Conservation (phyloP, 306 rosid species). For the Cucumis sativus region DNA sequence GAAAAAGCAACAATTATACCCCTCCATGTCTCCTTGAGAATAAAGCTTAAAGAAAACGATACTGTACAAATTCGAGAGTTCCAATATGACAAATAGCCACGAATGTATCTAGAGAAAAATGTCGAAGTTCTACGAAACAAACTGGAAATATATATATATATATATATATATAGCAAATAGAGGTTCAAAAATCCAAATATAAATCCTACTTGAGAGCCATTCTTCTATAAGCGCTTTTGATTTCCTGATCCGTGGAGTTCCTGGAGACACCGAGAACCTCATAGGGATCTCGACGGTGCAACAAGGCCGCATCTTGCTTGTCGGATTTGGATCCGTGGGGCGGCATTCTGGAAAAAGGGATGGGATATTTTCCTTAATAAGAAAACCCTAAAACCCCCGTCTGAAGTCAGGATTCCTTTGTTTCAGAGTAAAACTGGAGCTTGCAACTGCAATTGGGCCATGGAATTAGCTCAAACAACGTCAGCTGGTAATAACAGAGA, state of each 20-base stretch:
- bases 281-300: conserved; percentile 82
- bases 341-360: conserved; percentile 43
- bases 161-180: not conserved
- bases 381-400: conserved; percentile 38
- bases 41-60: not conserved
- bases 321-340: conserved; percentile 66
- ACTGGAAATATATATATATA: not conserved
- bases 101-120: not conserved
- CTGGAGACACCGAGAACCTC: conserved; percentile 89
- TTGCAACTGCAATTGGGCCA: conserved; percentile 1
- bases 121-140: not conserved
- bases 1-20: not conserved
- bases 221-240: conserved; percentile 80
- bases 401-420: not conserved
- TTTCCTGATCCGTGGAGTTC: conserved; percentile 87
- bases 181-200: not conserved
- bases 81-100: not conserved
- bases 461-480: not conserved
- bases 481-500: not conserved
- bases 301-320: conserved; percentile 51
- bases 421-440: conserved; percentile 14
- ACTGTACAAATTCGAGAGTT: not conserved
- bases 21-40: not conserved
- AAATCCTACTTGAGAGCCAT: conserved; percentile 87
- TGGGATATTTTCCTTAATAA: not conserved